Conservation (phyloP, 2,329 filamentous ascomycete genomes). For the Trichoderma sp. region DNA sequence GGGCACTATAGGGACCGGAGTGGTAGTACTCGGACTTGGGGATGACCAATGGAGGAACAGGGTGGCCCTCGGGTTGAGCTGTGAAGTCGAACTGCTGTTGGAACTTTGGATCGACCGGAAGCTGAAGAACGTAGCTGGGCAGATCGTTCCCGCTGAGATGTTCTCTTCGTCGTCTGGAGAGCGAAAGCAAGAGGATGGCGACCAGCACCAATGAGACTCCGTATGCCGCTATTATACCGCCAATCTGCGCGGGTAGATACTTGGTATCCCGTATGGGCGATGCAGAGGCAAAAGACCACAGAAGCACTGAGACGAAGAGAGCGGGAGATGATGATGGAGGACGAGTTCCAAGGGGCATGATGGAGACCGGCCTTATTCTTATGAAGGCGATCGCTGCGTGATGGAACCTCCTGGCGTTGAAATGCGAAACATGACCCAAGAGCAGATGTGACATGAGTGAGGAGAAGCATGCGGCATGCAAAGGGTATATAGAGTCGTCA, state of each 20-base stretch:
- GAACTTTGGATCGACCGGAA: conserved; percentile 13
- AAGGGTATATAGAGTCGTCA: conserved; percentile 46
- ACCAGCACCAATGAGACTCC: conserved; percentile 72
- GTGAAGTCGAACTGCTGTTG: conserved; percentile 21
- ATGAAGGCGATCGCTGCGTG: conserved; percentile 33
- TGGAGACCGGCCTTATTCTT: conserved; percentile 34
- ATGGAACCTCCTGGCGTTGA: conserved; percentile 44
- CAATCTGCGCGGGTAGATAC: conserved; percentile 76
- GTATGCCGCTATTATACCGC: conserved; percentile 81
- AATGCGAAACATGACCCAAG: conserved; percentile 50
- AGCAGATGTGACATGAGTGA: conserved; percentile 44
- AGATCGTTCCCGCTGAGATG: conserved; percentile 51
- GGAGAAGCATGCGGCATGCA: conserved; percentile 41
- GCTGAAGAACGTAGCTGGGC: conserved; percentile 39
- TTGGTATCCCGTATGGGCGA: conserved; percentile 17
- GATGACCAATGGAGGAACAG: conserved; percentile 52
- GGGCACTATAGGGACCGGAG: conserved; percentile 12
- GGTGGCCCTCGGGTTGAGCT: conserved; percentile 33
- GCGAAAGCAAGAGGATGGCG: conserved; percentile 60
- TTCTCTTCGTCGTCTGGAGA: conserved; percentile 55
- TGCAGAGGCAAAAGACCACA: conserved; percentile 31
- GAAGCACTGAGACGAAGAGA: conserved; percentile 29
- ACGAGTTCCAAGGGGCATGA: conserved; percentile 39
- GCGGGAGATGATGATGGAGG: conserved; percentile 28
- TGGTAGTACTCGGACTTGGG: conserved; percentile 34